Evolutionary conservation across 305 asterid species (phyloP).

Genomic region (Solanum hybrid): DNA sequence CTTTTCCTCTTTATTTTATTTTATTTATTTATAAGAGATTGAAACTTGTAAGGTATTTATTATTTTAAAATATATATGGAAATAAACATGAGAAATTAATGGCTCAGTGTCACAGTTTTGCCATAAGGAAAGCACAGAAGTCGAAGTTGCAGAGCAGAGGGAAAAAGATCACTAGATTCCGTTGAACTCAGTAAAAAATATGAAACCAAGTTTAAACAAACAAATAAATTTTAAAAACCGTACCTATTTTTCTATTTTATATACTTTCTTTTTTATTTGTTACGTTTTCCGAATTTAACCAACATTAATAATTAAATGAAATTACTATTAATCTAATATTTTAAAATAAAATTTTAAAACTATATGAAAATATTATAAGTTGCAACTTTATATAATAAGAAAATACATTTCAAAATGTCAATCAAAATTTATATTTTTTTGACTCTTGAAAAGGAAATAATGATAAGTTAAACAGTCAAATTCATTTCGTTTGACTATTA

Average conservation of each 20-base stretch:
- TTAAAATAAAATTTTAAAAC: too few relatives aligned
- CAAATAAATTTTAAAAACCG: not conserved
- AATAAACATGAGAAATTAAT: not conserved
- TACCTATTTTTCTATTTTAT: too few relatives aligned
- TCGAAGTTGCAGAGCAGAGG: not conserved
- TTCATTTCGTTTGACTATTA: not conserved
- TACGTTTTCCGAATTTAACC: not conserved
- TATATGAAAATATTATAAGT: not conserved
- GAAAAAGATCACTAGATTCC: slow-evolving; percentile 5
- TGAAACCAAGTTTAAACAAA: not conserved
- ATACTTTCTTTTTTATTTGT: too few relatives aligned
- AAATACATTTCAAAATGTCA: not conserved
- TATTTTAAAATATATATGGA: not conserved
- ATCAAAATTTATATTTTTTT: not conserved
- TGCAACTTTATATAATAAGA: not conserved
- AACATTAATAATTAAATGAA: not conserved
- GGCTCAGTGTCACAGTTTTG: not conserved
- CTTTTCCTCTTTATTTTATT: not conserved
- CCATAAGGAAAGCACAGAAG: not conserved
- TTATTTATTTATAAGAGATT: not conserved
- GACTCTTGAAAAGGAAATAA: not conserved
- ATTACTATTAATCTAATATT: too few relatives aligned
- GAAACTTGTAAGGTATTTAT: not conserved
- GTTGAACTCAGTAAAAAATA: not conserved
- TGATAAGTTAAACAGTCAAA: not conserved